These are phyloP conservation scores for Halenospora varia DNA, from an alignment of 495 filamentous ascomycete genomes.

Conservation along the genomic window DNA sequence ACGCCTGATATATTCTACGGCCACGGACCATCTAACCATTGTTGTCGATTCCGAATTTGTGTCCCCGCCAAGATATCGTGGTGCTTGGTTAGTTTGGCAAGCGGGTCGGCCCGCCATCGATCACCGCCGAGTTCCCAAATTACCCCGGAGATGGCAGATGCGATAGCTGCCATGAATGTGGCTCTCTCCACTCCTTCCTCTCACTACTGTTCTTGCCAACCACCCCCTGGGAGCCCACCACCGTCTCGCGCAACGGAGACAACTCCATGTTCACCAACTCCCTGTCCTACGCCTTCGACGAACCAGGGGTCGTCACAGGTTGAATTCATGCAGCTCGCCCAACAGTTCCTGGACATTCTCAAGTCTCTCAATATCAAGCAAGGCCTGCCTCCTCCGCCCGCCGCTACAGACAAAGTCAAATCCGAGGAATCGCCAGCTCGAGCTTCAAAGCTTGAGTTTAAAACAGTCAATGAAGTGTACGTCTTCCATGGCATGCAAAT, in stretches of 20 bases:
- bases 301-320: background rate
- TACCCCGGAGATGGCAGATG: no score
- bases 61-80: no score
- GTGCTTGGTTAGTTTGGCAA: no score
- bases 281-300: background rate
- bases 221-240: background rate
- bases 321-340: background rate
- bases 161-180: background rate
- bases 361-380: slow-evolving; percentile 4
- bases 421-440: background rate
- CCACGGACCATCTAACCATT: no score
- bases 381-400: background rate
- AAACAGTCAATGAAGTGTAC: slow-evolving; percentile 1
- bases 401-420: slow-evolving; percentile 6
- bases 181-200: background rate
- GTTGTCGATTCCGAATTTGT: no score
- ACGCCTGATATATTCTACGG: no score
- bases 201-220: background rate
- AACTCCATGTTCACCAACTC: background rate
- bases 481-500: background rate
- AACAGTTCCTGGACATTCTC: slow-evolving; percentile 1
- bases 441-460: slow-evolving; percentile 1
- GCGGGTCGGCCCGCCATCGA: no score
- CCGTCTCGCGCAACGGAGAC: background rate
- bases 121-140: no score